phyloP scores from a whole-genome alignment of 2,329 filamentous ascomycete species.

The Fusarium tanahbumbuense region DNA sequence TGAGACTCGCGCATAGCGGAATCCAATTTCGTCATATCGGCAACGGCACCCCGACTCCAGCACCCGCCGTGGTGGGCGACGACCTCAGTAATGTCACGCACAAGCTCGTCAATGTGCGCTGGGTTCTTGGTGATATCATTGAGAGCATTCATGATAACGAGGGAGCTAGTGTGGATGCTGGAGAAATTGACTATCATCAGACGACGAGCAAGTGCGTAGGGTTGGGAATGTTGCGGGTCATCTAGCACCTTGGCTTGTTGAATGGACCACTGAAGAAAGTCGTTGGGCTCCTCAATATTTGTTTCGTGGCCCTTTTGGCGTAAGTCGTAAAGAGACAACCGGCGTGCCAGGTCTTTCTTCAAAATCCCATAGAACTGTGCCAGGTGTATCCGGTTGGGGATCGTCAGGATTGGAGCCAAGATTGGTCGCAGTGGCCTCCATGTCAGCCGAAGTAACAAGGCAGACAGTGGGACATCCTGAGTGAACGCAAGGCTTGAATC shows the following conservation, averaged over 20 bases:
- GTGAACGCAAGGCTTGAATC: not conserved
- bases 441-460: not conserved
- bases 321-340: not conserved
- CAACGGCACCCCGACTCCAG: not conserved
- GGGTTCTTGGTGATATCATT: not conserved
- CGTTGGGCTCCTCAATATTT: not conserved
- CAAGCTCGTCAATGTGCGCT: not conserved
- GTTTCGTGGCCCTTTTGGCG: not conserved
- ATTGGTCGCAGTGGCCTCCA: not conserved
- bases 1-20: slow-evolving; percentile 3
- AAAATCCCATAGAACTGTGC: not conserved
- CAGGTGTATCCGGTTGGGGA: not conserved
- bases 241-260: not conserved
- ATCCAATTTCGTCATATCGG: not conserved
- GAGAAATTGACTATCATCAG: slow-evolving; percentile 1
- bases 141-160: slow-evolving; percentile 2
- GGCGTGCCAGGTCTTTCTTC: not conserved
- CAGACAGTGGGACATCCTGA: not conserved
- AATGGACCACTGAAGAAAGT: slow-evolving; percentile 2
- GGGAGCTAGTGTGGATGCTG: slow-evolving; percentile 3
- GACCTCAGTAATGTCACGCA: not conserved
- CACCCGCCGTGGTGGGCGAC: not conserved
- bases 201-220: slow-evolving; percentile 3
- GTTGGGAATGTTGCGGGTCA: not conserved
- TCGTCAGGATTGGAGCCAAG: not conserved